Evolutionary conservation across 495 filamentous ascomycete species (phyloP).

Genomic region (Daldinia grandis): DNA sequence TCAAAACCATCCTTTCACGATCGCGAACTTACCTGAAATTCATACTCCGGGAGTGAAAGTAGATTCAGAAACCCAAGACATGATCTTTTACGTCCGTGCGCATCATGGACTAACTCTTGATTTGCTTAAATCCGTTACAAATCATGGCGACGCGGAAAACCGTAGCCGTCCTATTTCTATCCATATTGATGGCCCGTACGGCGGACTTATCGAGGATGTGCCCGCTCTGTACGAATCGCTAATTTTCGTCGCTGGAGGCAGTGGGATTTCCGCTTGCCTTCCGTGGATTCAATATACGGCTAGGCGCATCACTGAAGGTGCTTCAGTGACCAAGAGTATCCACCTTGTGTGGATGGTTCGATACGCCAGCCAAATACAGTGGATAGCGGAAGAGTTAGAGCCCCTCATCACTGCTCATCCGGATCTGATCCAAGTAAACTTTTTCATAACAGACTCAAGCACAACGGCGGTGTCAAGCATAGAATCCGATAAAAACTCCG

Average conservation of each 20-base stretch:
- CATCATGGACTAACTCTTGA: slow-evolving; percentile 33
- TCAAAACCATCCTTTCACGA: slow-evolving; percentile 80
- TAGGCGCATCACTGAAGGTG: slow-evolving; percentile 74
- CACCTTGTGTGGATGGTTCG: slow-evolving; percentile 80
- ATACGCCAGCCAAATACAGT: slow-evolving; percentile 44
- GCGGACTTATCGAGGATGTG: slow-evolving; percentile 70
- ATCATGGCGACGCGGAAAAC: slow-evolving; percentile 16
- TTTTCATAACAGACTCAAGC: slow-evolving; percentile 29
- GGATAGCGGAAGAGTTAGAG: slow-evolving; percentile 35
- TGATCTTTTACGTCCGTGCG: slow-evolving; percentile 36
- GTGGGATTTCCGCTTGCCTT: slow-evolving; percentile 78
- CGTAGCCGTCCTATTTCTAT: slow-evolving; percentile 66
- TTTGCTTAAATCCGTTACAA: slow-evolving; percentile 30
- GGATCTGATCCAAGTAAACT: slow-evolving; percentile 28
- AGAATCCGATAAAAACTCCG: slow-evolving; percentile 31
- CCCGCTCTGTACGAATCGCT: slow-evolving; percentile 72
- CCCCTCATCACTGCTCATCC: slow-evolving; percentile 20
- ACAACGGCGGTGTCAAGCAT: slow-evolving; percentile 1
- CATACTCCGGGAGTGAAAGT: neutral
- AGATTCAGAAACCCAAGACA: slow-evolving; percentile 25
- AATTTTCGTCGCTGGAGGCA: slow-evolving; percentile 78
- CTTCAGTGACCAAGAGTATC: slow-evolving; percentile 72
- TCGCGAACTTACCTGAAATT: slow-evolving; percentile 69
- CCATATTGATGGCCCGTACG: slow-evolving; percentile 80
- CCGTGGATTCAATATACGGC: slow-evolving; percentile 74